A percentile compares a stretch with the other conserved stretches of the same genome.
phyloP scores from a whole-genome alignment of 306 rosid genomes.

The Dryas alaskensis region DNA sequence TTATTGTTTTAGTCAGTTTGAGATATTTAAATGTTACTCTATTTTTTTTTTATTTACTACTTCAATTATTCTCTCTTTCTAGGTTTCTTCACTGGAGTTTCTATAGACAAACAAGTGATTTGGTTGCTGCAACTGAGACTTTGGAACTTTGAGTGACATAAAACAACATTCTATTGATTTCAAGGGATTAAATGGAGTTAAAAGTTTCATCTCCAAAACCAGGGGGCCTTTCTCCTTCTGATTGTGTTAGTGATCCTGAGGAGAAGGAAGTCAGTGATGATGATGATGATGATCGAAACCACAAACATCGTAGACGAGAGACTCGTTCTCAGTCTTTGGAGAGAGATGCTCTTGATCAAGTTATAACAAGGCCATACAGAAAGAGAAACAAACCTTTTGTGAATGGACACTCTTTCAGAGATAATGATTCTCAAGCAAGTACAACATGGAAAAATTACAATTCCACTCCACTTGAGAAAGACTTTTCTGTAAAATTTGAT shows the following conservation, averaged over 20 bases:
- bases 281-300: constrained; percentile 95
- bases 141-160: constrained; percentile 35
- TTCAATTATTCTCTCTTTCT: background rate
- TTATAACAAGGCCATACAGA: constrained; percentile 65
- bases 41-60: background rate
- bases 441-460: constrained; percentile 53
- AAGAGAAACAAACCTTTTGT: constrained; percentile 67
- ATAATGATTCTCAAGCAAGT: constrained; percentile 67
- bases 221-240: constrained; percentile 56
- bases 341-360: constrained; percentile 70
- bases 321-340: constrained; percentile 78
- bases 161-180: constrained; percentile 21
- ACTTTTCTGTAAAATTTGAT: constrained; percentile 58
- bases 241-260: constrained; percentile 73
- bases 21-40: background rate
- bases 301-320: constrained; percentile 80
- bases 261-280: constrained; percentile 97
- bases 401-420: constrained; percentile 70
- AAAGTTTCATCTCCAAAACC: constrained; percentile 72
- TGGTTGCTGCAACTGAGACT: constrained; percentile 36
- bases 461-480: constrained; percentile 45
- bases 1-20: background rate
- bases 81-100: constrained; percentile 38
- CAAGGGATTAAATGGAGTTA: constrained; percentile 59
- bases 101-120: constrained; percentile 29